Conservation (phyloP, 139 green algal species). For the Pseudopediastrum boryanum region DNA sequence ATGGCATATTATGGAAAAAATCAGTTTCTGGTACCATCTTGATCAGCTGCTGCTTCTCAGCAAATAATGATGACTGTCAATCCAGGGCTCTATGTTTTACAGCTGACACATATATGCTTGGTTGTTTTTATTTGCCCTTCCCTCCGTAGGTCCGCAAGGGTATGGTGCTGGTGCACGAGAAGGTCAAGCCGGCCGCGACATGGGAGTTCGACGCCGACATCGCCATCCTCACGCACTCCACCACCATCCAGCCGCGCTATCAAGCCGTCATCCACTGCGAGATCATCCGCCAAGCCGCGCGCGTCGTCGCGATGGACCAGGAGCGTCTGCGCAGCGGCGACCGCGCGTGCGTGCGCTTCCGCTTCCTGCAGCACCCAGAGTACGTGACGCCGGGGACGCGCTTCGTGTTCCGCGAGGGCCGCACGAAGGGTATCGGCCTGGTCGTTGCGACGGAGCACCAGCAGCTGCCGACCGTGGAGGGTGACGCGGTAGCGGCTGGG, state of each 20-base stretch:
- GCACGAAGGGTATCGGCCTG: no score
- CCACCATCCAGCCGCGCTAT: conserved; percentile 90
- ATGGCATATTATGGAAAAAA: no score
- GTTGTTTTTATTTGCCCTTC: no score
- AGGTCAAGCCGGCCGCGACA: conserved; percentile 65
- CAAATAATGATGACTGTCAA: no score
- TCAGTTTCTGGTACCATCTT: no score
- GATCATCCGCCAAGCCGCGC: conserved; percentile 84
- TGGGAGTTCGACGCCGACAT: conserved; percentile 95
- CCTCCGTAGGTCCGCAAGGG: conserved; percentile 59
- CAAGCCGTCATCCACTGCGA: conserved; percentile 95
- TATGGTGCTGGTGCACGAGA: conserved; percentile 87
- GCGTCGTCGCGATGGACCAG: conserved; percentile 87
- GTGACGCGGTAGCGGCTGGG: no score
- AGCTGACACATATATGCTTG: no score
- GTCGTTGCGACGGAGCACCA: no score
- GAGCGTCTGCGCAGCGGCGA: conserved; percentile 79
- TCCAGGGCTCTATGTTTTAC: no score
- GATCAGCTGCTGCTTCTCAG: no score
- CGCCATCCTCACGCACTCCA: conserved; percentile 90
- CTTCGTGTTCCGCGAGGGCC: conserved; percentile 93
- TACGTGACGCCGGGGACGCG: conserved; percentile 78
- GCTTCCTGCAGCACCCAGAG: conserved; percentile 89
- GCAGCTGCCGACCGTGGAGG: no score
- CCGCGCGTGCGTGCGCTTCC: conserved; percentile 84